These are phyloP conservation scores for Mycena latifolia DNA, from an alignment of 768 basidiomycete genomes.

Conservation along the genomic window DNA sequence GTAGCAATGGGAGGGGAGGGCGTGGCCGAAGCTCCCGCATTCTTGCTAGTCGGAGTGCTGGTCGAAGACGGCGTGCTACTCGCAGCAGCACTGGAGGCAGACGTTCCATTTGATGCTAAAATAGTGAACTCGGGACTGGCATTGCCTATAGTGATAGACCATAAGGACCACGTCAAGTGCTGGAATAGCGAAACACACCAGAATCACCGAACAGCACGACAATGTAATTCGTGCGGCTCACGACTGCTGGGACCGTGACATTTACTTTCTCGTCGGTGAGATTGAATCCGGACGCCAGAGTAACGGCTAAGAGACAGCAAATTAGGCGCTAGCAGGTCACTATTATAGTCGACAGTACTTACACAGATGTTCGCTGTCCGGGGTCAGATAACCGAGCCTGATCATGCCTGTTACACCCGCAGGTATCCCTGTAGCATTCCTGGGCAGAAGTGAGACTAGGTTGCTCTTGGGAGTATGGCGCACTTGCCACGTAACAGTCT, in stretches of 20 bases:
- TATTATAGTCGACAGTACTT: conserved; percentile 43
- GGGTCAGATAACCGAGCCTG: conserved; percentile 61
- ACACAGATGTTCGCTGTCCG: conserved; percentile 64
- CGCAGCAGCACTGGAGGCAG: conserved; percentile 21
- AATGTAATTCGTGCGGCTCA: conserved; percentile 62
- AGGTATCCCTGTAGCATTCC: conserved; percentile 22
- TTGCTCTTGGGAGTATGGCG: not conserved
- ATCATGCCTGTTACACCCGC: conserved; percentile 61
- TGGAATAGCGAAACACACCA: conserved; percentile 55
- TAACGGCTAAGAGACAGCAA: conserved; percentile 55
- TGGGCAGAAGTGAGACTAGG: conserved; percentile 4
- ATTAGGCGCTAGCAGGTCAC: not conserved
- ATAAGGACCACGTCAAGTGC: conserved; percentile 10
- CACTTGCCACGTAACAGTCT: conserved; percentile 67
- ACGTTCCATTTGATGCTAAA: conserved; percentile 41
- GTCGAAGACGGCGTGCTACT: conserved; percentile 4
- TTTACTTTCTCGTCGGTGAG: conserved; percentile 61
- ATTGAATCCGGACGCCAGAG: conserved; percentile 68
- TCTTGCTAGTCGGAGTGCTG: not conserved
- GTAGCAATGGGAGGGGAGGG: conserved; percentile 37
- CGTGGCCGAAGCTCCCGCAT: conserved; percentile 13
- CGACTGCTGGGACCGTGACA: conserved; percentile 66
- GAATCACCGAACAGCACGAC: conserved; percentile 52
- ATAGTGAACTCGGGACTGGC: conserved; percentile 72
- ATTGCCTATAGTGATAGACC: conserved; percentile 58